These are phyloP conservation scores for Williopsis jadinii DNA, from an alignment of 1,139 yeast species.

Conservation along the genomic window DNA sequence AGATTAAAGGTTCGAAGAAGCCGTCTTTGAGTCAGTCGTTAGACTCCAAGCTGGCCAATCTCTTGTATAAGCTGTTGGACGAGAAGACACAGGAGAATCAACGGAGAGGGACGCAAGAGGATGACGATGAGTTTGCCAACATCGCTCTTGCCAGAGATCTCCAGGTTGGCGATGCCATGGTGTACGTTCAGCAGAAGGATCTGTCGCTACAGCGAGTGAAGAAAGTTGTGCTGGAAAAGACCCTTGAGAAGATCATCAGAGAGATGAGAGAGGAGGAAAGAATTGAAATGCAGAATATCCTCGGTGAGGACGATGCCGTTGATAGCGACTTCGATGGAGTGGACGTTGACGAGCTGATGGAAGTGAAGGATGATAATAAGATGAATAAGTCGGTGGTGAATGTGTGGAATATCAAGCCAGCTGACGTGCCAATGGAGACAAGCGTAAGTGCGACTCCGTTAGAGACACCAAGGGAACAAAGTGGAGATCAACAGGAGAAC, in stretches of 20 bases:
- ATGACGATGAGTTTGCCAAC: conserved; percentile 24
- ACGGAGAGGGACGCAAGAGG: conserved; percentile 20
- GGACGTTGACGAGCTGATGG: conserved; percentile 50
- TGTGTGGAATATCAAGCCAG: conserved; percentile 46
- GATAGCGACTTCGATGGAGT: conserved; percentile 41
- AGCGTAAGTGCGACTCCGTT: conserved; percentile 2
- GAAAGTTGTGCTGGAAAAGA: conserved; percentile 46
- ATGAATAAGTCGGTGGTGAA: conserved; percentile 73
- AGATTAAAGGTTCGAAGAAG: conserved; percentile 14
- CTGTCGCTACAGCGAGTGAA: conserved; percentile 63
- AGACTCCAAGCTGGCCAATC: conserved; percentile 44
- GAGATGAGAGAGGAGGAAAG: conserved; percentile 29
- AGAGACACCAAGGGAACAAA: conserved; percentile 8
- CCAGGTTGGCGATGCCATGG: conserved; percentile 40
- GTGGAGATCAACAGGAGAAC: conserved; percentile 5
- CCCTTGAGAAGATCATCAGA: conserved; percentile 47
- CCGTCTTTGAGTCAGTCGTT: conserved; percentile 25
- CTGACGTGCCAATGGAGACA: conserved; percentile 5
- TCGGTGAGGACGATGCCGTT: conserved; percentile 16
- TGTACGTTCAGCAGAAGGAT: conserved; percentile 54
- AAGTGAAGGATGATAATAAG: conserved; percentile 50
- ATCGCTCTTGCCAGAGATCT: conserved; percentile 59
- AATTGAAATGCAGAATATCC: conserved; percentile 20
- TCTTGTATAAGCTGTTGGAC: conserved; percentile 44
- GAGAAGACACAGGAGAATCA: conserved; percentile 43